phyloP scores from a whole-genome alignment of 257 asterid genomes.

The Solanum rostratum region DNA sequence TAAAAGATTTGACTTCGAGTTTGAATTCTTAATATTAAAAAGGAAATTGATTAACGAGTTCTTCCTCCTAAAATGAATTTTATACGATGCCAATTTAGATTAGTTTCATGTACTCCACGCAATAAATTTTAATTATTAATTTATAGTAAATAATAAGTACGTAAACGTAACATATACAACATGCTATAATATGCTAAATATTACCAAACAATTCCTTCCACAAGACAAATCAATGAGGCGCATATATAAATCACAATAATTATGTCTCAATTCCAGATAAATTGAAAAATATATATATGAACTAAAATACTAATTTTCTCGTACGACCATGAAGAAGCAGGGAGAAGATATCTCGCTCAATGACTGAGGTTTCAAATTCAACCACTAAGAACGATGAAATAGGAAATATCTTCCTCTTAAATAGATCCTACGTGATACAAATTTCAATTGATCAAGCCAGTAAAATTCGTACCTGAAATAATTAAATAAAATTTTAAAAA shows the following conservation, averaged over 20 bases:
- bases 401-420: neutral
- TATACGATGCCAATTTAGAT: no score
- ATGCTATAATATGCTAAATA: neutral
- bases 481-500: no score
- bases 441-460: neutral
- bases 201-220: neutral
- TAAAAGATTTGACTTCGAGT: neutral
- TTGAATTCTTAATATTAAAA: neutral
- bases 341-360: neutral
- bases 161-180: neutral
- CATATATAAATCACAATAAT: neutral
- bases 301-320: neutral
- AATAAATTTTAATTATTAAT: neutral
- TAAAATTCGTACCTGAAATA: neutral
- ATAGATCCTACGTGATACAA: neutral
- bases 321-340: fast-evolving
- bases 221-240: neutral
- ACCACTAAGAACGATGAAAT: neutral
- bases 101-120: neutral
- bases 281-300: neutral
- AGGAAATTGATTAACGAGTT: neutral
- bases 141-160: neutral
- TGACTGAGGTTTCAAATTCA: neutral
- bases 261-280: neutral
- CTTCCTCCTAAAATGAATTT: neutral